phyloP scores from a whole-genome alignment of 2,329 filamentous ascomycete species.

The Fusarium drepaniforme region DNA sequence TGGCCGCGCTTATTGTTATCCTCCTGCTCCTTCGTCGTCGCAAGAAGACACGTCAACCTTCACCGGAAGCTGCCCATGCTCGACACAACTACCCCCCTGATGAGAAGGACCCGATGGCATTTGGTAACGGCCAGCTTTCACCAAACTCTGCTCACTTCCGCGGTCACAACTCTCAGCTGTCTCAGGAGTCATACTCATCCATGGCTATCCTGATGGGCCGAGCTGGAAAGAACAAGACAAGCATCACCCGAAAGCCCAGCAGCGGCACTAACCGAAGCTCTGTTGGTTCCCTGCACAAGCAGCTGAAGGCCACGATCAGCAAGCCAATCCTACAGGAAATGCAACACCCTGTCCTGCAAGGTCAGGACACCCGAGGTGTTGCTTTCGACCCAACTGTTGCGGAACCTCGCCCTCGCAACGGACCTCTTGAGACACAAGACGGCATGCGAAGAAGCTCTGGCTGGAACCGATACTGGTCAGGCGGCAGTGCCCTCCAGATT shows the following conservation, averaged over 20 bases:
- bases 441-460: constrained; percentile 73
- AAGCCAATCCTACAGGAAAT: constrained; percentile 67
- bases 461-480: constrained; percentile 84
- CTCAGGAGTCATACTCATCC: constrained; percentile 70
- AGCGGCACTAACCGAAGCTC: constrained; percentile 65
- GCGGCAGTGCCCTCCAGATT: constrained; percentile 76
- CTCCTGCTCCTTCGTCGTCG: constrained; percentile 68
- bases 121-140: constrained; percentile 58
- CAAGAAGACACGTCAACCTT: constrained; percentile 57
- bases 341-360: constrained; percentile 47
- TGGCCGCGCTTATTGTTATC: constrained; percentile 76
- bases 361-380: constrained; percentile 57
- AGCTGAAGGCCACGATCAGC: constrained; percentile 73
- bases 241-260: constrained; percentile 66
- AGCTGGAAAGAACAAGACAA: constrained; percentile 59
- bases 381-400: constrained; percentile 51
- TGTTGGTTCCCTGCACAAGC: constrained; percentile 68
- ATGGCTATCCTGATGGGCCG: constrained; percentile 77
- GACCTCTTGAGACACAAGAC: constrained; percentile 53
- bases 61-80: constrained; percentile 58
- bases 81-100: constrained; percentile 58
- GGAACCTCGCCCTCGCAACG: constrained; percentile 52
- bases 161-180: constrained; percentile 65
- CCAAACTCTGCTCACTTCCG: constrained; percentile 54
- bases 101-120: constrained; percentile 69